Percentiles rank a stretch among this genome's conserved stretches.
Evolutionary conservation across 2,329 filamentous ascomycete species (phyloP).

Genomic region (Coniochaeta pulveracea): DNA sequence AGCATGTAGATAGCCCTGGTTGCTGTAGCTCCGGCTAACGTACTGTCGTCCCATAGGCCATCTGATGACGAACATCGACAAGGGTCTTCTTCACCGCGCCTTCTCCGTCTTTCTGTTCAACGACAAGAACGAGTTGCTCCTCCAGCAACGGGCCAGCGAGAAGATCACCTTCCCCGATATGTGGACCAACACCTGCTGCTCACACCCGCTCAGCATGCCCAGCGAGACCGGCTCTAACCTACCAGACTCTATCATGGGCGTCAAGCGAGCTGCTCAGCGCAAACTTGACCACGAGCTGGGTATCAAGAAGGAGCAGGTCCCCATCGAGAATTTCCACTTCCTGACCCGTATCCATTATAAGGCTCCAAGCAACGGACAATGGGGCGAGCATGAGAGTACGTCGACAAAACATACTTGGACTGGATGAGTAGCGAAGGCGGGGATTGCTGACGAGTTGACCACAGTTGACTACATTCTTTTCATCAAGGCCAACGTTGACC

Average conservation of each 20-base stretch:
- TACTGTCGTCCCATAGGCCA: conserved; percentile 52
- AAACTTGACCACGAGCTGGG: conserved; percentile 94
- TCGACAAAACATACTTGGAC: conserved; percentile 10
- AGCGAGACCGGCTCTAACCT: conserved; percentile 82
- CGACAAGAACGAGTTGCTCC: conserved; percentile 78
- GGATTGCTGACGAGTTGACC: too few relatives aligned
- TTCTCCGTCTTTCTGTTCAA: conserved; percentile 99
- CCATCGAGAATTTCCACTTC: conserved; percentile 83
- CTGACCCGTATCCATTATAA: conserved; percentile 97
- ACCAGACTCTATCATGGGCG: conserved; percentile 68
- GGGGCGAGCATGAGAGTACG: conserved; percentile 97
- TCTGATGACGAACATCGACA: conserved; percentile 96
- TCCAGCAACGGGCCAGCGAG: conserved; percentile 89
- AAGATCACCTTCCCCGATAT: conserved; percentile 99
- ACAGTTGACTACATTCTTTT: conserved; percentile 97
- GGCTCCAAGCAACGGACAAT: conserved; percentile 91
- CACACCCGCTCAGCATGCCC: conserved; percentile 84
- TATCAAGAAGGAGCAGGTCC: conserved; percentile 80
- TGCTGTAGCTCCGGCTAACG: conserved; percentile 29
- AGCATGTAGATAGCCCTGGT: conserved; percentile 54
- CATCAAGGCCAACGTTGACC: conserved; percentile 85
- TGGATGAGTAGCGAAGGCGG: too few relatives aligned
- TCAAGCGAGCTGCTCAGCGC: conserved; percentile 82
- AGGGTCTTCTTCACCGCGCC: conserved; percentile 88
- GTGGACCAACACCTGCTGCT: conserved; percentile 99